Evolutionary conservation across 2,329 filamentous ascomycete species (phyloP), one percentile per base, ranked within the genome.

Genomic region (Ophiocordyceps camponoti-saundersi): DNA sequence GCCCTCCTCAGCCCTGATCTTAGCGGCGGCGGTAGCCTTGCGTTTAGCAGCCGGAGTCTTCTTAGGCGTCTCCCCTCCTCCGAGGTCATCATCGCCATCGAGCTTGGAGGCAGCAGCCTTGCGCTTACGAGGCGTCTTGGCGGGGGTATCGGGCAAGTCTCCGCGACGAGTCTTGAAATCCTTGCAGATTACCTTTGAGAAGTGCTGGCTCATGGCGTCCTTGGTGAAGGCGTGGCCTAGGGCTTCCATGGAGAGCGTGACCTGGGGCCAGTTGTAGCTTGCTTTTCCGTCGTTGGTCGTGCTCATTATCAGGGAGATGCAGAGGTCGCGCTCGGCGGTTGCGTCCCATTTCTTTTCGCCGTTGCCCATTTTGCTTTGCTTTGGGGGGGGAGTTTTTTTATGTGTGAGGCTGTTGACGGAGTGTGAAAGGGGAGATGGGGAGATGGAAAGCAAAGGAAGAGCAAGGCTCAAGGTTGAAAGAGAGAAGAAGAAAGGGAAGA

Each of bases 251-350:
- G 60, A 50, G 8, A 47, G 45, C 45, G 57, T 54, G 3, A 63
- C 53, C 23, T 51, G 54, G 43, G 53, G 47, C 64, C 64, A 67
- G 52, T 65, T 62, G 49, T 18, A 6, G 21, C 57, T 55, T 20
- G 53, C 54, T 20, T 52, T 55, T 18, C 57, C 53, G 16, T 50
- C 50, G 0, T 58, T 57, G 36, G 54, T 52, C 46, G 51, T 54
- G 46, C 53, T 50, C 47, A 58, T 46, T 46, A 65, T 57, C 46
- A 65, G 52, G 44, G 63, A 58, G 39, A 66, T 56, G 50, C 60
- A 63, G 48, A 67, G 62, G 45, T 66, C 63, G 8, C 58, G 60
- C 53, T 66, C 63, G n/a, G 59, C 61, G 15, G 51, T 46, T 20
- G 50, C 48, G 15, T 60, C 59, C 64, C 64, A 66, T 48, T 63